phyloP scores from a whole-genome alignment of 139 green algal species.

The Monoraphidium neglectum region DNA sequence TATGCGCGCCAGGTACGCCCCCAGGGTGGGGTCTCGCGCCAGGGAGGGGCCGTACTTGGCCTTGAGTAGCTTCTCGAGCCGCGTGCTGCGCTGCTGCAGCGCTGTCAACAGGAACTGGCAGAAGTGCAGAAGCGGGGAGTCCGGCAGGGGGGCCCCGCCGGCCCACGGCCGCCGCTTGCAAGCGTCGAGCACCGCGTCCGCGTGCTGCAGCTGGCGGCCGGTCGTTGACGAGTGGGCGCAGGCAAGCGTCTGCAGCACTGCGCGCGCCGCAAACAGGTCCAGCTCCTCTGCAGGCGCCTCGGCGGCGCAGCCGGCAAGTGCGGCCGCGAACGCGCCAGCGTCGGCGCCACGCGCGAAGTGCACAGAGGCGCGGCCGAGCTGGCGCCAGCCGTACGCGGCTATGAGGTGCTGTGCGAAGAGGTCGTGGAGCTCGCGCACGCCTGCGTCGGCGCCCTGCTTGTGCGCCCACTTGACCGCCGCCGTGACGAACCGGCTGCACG shows the following conservation, averaged over 20 bases:
- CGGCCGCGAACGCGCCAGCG: slow-evolving; percentile 22
- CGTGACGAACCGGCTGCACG: slow-evolving; percentile 30
- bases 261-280: slow-evolving; percentile 37
- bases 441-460: slow-evolving; percentile 30
- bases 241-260: slow-evolving; percentile 43
- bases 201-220: slow-evolving; percentile 22
- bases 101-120: slow-evolving; percentile 26
- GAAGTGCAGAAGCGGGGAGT: slow-evolving; percentile 27
- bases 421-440: slow-evolving; percentile 36
- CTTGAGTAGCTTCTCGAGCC: slow-evolving; percentile 21
- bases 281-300: slow-evolving; percentile 23
- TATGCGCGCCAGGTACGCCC: slow-evolving; percentile 24
- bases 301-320: neutral
- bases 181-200: slow-evolving; percentile 15
- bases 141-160: neutral
- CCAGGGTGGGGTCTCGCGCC: slow-evolving; percentile 14
- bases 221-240: slow-evolving; percentile 12
- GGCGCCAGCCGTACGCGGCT: slow-evolving; percentile 23
- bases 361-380: slow-evolving; percentile 25
- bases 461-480: slow-evolving; percentile 52
- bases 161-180: slow-evolving; percentile 4
- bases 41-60: slow-evolving; percentile 10
- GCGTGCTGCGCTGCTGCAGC: slow-evolving; percentile 4
- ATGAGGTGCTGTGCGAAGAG: slow-evolving; percentile 30
- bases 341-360: slow-evolving; percentile 40